Evolutionary conservation across 345 rosid species (phyloP), one percentile per base, ranked within the genome.

Genomic region (Kernera saxatilis): DNA sequence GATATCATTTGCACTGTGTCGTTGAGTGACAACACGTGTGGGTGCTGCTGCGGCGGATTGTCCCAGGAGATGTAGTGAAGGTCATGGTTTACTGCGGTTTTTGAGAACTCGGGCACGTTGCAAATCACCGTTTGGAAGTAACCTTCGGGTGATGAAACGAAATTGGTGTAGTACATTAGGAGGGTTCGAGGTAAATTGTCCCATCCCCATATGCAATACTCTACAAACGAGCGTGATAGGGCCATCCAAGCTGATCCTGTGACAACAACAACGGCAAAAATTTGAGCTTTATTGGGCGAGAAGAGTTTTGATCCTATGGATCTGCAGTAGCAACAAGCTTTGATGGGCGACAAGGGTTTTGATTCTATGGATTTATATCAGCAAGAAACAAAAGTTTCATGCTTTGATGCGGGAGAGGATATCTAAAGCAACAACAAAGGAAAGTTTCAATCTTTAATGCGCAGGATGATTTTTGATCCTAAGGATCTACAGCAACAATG

Each of bases 181-280:
- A 95, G 72, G n/a, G 87, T 84, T 76, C 98, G 79, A 2, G 99
- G 99, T 53, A 95, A 82, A 74, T 95, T 95, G 64, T 95, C 99
- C 99, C 98, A 90, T 37, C 99, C 99, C 99, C 98, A 92, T 59
- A 92, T 82, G 73, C 87, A 83, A 79, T 85, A 95, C 79, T 95
- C 98, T 17, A 92, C 87, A 41, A 95, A 95, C 0, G 96, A 67
- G 15, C 87, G 93, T 3, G 97, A 89, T 8, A 92, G 89, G 66
- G 88, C 90, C 89, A 89, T 95, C 99, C 99, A 95, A 18, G 99
- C 99, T 2, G 98, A 95, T 61, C 98, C 99, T 95, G 87, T 71
- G 61, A 61, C 67, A 39, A n/a, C 60, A 52, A 41, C 17, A 55
- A 27, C 3, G 2, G 17, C 12, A 3, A 45, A 29, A 4, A 13